These are phyloP conservation scores for Choiromyces venosus DNA, from an alignment of 495 filamentous ascomycete genomes.

Conservation along the genomic window DNA sequence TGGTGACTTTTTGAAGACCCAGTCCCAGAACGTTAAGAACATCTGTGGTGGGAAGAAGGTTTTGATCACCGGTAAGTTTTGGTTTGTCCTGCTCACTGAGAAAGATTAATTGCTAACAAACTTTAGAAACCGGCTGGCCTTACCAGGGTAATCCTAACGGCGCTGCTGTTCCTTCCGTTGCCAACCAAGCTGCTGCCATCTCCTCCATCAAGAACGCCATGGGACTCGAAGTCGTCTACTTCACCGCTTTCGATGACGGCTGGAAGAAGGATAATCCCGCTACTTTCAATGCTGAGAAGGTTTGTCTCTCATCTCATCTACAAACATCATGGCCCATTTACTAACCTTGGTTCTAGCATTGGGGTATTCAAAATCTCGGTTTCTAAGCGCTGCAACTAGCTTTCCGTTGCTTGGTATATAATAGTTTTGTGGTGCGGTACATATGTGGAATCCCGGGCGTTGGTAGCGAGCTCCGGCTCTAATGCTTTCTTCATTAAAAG, in stretches of 20 bases:
- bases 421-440: neutral
- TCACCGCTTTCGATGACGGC: slow-evolving; percentile 66
- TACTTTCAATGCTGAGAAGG: slow-evolving; percentile 63
- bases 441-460: neutral
- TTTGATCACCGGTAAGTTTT: slow-evolving; percentile 48
- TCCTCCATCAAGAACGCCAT: slow-evolving; percentile 56
- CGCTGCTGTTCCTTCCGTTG: slow-evolving; percentile 55
- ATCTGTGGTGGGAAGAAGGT: slow-evolving; percentile 54
- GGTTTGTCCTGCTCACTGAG: neutral
- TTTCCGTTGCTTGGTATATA: neutral
- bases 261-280: slow-evolving; percentile 68
- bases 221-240: slow-evolving; percentile 57
- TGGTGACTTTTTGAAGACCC: slow-evolving; percentile 57
- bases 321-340: neutral
- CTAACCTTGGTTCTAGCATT: slow-evolving; percentile 23
- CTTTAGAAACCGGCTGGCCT: slow-evolving; percentile 82
- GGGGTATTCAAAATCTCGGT: slow-evolving; percentile 17
- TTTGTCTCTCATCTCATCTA: slow-evolving; percentile 7
- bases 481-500: too few relatives aligned
- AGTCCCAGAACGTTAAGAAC: slow-evolving; percentile 50
- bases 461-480: neutral
- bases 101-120: slow-evolving; percentile 8
- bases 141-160: slow-evolving; percentile 58
- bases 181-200: slow-evolving; percentile 61
- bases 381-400: neutral